Evolutionary conservation across 192 early-diverging fungal genomes (phyloP).

Genomic region (Lobosporangium transversale): DNA sequence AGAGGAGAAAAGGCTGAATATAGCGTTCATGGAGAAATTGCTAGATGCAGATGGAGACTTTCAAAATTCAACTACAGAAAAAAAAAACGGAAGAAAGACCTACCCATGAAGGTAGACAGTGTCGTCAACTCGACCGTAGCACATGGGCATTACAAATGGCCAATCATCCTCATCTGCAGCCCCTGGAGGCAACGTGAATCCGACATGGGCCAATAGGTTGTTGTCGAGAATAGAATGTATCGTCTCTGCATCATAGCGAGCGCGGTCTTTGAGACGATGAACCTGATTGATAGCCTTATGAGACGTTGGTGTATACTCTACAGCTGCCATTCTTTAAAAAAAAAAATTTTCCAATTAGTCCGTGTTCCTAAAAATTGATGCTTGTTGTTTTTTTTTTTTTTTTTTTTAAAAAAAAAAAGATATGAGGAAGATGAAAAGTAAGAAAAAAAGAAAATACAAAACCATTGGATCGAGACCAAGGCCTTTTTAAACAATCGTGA

Average conservation of each 20-base stretch:
- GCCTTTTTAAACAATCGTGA: neutral
- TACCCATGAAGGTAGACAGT: constrained; percentile 61
- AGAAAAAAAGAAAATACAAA: constrained; percentile 3
- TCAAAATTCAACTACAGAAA: too few relatives aligned
- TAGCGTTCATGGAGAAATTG: too few relatives aligned
- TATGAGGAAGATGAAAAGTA: constrained; percentile 1
- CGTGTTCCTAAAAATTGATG: too few relatives aligned
- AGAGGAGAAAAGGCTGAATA: too few relatives aligned
- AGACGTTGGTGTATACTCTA: constrained; percentile 32
- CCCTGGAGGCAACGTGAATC: constrained; percentile 54
- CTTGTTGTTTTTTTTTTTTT: too few relatives aligned
- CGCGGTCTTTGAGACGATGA: constrained; percentile 47
- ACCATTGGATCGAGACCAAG: neutral
- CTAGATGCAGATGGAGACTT: too few relatives aligned
- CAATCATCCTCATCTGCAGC: constrained; percentile 53
- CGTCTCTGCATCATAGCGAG: constrained; percentile 54
- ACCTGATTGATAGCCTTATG: constrained; percentile 53
- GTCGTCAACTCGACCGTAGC: constrained; percentile 59
- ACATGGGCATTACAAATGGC: constrained; percentile 68
- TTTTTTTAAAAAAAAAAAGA: neutral
- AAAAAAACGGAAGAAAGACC: too few relatives aligned
- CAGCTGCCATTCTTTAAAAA: neutral
- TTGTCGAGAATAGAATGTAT: constrained; percentile 56
- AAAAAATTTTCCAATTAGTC: too few relatives aligned
- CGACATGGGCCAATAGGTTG: constrained; percentile 62